Conservation (phyloP, 2,329 filamentous ascomycete genomes). For the Thielaviopsis cerberus region DNA sequence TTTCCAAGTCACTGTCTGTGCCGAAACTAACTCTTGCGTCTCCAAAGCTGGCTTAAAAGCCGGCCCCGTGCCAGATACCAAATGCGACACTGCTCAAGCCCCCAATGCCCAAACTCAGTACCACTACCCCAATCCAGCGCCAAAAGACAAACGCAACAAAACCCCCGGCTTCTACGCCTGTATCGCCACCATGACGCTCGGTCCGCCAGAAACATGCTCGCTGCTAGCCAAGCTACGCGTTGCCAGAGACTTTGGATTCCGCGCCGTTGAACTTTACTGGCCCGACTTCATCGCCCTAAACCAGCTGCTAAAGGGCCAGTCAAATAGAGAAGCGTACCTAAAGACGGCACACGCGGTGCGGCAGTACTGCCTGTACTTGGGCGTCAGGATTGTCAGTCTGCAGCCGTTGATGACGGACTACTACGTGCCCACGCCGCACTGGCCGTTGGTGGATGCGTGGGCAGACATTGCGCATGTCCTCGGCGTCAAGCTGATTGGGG, state of each 20-base stretch:
- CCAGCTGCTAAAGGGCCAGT: neutral
- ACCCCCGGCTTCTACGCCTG: constrained; percentile 10
- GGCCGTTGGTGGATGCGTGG: constrained; percentile 12
- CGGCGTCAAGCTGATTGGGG: constrained; percentile 13
- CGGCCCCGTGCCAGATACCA: too few species aligned
- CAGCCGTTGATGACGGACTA: constrained; percentile 12
- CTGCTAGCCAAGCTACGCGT: constrained; percentile 14
- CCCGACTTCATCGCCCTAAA: constrained; percentile 13
- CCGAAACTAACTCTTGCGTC: too few species aligned
- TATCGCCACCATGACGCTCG: constrained; percentile 15
- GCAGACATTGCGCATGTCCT: constrained; percentile 11
- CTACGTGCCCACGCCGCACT: constrained; percentile 13
- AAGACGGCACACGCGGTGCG: constrained; percentile 7
- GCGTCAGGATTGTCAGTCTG: constrained; percentile 13
- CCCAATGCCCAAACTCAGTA: neutral
- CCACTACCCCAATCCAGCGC: neutral
- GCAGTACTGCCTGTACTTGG: constrained; percentile 3
- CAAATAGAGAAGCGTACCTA: neutral
- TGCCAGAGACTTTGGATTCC: constrained; percentile 11
- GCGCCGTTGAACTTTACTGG: constrained; percentile 15
- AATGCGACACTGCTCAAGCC: too few species aligned
- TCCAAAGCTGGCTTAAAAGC: too few species aligned
- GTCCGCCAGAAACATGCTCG: constrained; percentile 9
- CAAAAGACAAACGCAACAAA: neutral
- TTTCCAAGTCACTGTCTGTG: too few species aligned